Conservation (phyloP, 116 monocot species). For the Posidonia oceanica region DNA sequence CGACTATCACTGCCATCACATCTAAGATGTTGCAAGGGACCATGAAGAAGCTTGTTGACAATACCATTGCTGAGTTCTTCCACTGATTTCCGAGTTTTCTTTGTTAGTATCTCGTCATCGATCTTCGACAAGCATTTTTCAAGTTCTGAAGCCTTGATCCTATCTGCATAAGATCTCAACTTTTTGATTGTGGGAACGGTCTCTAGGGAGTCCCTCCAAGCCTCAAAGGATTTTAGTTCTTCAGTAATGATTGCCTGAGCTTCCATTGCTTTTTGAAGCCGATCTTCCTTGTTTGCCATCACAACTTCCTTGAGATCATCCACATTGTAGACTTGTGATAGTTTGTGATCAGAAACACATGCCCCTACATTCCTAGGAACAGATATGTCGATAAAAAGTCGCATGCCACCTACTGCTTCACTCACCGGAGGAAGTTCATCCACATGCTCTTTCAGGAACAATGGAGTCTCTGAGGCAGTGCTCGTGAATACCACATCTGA, state of each 20-base stretch:
- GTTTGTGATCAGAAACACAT: conserved; percentile 24
- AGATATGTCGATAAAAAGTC: conserved; percentile 63
- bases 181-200: conserved; percentile 73
- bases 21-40: conserved; percentile 57
- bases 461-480: conserved; percentile 78
- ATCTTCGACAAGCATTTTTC: conserved; percentile 60
- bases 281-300: conserved; percentile 62
- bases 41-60: conserved; percentile 63
- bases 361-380: conserved; percentile 54
- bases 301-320: conserved; percentile 61
- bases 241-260: conserved; percentile 46
- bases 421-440: conserved; percentile 47
- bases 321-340: conserved; percentile 42
- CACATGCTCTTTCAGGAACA: conserved; percentile 70
- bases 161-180: conserved; percentile 47
- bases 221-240: conserved; percentile 46
- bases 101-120: conserved; percentile 37
- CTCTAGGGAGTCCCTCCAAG: conserved; percentile 65
- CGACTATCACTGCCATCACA: conserved; percentile 53
- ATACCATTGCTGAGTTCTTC: conserved; percentile 53
- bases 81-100: conserved; percentile 39
- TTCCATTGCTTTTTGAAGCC: conserved; percentile 53
- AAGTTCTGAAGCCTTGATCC: conserved; percentile 42
- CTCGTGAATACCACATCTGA: conserved; percentile 92
- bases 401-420: conserved; percentile 31